Evolutionary conservation across 345 rosid species (phyloP), one percentile per base, ranked within the genome.

Genomic region (Anastatica hierochuntica): DNA sequence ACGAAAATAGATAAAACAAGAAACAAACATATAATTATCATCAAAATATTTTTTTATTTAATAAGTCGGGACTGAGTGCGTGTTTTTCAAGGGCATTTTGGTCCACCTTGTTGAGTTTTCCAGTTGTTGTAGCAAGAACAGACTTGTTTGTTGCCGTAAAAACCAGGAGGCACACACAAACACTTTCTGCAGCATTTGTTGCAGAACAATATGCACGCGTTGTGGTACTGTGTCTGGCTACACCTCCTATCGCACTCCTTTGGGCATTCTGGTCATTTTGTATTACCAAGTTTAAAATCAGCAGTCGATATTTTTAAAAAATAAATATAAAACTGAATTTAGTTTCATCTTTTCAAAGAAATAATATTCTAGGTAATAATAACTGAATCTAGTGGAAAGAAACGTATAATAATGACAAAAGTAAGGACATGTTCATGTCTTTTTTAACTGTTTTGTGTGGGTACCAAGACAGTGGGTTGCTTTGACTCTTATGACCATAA

Each of bases 41-140:
- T n/a, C n/a, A n/a, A n/a, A n/a, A n/a, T n/a, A n/a, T n/a, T n/a
- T n/a, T n/a, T n/a, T n/a, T n/a, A n/a, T n/a, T n/a, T n/a, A n/a
- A n/a, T n/a, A n/a, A n/a, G n/a, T n/a, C n/a, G n/a, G n/a, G n/a
- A n/a, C n/a, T n/a, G n/a, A n/a, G n/a, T n/a, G n/a, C n/a, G n/a
- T n/a, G n/a, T n/a, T n/a, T n/a, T n/a, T 29, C 33, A 76, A 72
- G 87, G 90, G 87, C 90, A 83, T 61, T 83, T 80, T 29, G 87
- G 82, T 16, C 78, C 74, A 62, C 90, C 90, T 51, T 83, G 65
- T 69, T 77, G 70, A 68, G 83, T 83, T 72, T 83, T 83, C 79
- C 82, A 62, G 77, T 78, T 79, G 74, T 79, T 80, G 75, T 83
- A 83, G 82, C 90, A 83, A 60, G 87, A 76, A 70, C 90, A 83